These are phyloP conservation scores for Pythium monospermum DNA, from an alignment of 352 stramenopile genomes.

Conservation along the genomic window DNA sequence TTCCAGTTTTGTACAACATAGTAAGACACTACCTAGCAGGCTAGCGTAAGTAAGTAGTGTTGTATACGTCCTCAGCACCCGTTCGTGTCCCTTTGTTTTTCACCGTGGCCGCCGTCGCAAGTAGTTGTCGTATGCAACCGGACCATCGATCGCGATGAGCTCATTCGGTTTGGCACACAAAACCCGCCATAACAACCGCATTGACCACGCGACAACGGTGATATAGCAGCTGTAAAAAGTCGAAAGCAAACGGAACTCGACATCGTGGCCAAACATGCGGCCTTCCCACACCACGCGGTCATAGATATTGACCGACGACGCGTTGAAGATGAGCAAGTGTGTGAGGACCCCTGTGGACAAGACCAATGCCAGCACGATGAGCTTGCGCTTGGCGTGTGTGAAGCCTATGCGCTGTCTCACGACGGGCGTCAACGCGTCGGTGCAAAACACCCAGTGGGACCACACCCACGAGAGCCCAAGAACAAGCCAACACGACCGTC, in stretches of 20 bases:
- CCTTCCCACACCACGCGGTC: neutral
- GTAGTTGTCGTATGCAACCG: slow-evolving; percentile 12
- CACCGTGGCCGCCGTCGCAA: too few species aligned
- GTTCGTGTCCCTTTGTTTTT: too few species aligned
- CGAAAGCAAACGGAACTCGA: slow-evolving; percentile 10
- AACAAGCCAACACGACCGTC: slow-evolving; percentile 1
- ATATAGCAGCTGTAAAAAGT: slow-evolving; percentile 18
- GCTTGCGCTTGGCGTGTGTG: neutral
- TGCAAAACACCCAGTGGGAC: slow-evolving; percentile 19
- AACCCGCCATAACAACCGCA: slow-evolving; percentile 14
- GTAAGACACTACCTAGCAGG: too few species aligned
- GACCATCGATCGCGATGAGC: slow-evolving; percentile 12
- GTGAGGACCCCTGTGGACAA: slow-evolving; percentile 3
- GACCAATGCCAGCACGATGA: slow-evolving; percentile 4
- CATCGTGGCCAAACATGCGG: neutral
- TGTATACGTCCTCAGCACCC: too few species aligned
- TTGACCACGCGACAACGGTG: slow-evolving; percentile 2
- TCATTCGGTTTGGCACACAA: neutral
- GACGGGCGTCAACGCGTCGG: slow-evolving; percentile 15
- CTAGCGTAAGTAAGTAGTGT: too few species aligned
- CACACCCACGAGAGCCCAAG: slow-evolving; percentile 16
- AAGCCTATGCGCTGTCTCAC: slow-evolving; percentile 6
- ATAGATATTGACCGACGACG: neutral
- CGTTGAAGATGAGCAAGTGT: slow-evolving; percentile 6
- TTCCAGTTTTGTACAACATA: too few species aligned